Base-by-base conservation (phyloP, 2,329 filamentous ascomycete genomes). In the Teratosphaeria nubilosa region DNA sequence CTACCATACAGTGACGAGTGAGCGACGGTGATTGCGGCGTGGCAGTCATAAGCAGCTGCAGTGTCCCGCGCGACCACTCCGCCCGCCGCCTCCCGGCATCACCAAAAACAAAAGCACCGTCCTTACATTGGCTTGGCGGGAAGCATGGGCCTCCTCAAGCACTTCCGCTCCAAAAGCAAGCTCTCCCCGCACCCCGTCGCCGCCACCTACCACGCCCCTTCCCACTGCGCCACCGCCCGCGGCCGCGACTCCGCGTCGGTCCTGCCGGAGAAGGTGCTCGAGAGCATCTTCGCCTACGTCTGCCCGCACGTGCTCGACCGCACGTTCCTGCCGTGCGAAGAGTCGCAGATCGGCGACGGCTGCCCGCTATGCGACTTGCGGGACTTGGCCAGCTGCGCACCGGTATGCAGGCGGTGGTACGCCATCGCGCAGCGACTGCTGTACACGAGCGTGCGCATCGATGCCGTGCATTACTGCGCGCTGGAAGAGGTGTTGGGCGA, bases 341-440 rank as follows among this genome's bases (percentile, higher is more conserved):
- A 88, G 67, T 90, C 87, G 60, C 84, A 87, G 64, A 81, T 84
- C 54, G 86, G 87, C 65, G 86, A 90, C 75, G 85, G 85, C 58
- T 97, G 92, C 76, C 92, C 94, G 88, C 85, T 95, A 65, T 97
- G 92, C 76, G 90, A 96, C 75, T 81, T 94, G 77, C 86, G 91
- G 65, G 91, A 96, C 73, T 82, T 96, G 58, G 85, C 90, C 56
- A 85, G 90, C 72, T 92, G 89, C 71, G 84, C 85, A 45, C 80
- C 83, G 70, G 88, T 90, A 55, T 89, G 84, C 72, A 84, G 83
- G 67, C 79, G 80, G 66, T 97, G 91, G 91, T 80, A 80, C 64
- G 68, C 73, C 27, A 74, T 78, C n/a, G 82, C 81, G 37, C 79
- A 80, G 62, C 72, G 75, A 31, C 66, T 84, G 56, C 76, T 86